Evolutionary conservation across 768 basidiomycete species (phyloP), one percentile per base, ranked within the genome.

Genomic region (Xerocomellus amylosporus): DNA sequence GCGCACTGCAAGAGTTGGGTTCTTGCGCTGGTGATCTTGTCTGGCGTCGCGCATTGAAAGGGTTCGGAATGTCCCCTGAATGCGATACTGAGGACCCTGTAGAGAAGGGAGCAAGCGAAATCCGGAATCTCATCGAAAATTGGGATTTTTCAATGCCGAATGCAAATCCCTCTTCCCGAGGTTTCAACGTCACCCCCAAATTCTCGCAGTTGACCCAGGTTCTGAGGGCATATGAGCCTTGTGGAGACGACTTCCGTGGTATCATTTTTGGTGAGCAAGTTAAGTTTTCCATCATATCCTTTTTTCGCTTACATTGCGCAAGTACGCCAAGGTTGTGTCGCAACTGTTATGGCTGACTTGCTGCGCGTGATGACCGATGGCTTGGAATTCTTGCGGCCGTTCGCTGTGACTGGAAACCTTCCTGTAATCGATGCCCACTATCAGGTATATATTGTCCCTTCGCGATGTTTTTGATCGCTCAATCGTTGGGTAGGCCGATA

Each of bases 141-240:
- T 87, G 82, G 83, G 69, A 75, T 15, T 88, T 83, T 62, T 73
- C 79, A 7, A 80, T 84, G 76, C 86, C 87, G 13, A 86, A 85
- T 53, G 66, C 81, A 8, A 79, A 85, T 60, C 61, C 77, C 1
- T 75, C 73, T 24, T 87, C 86, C 7, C 70, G 71, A 49, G 76
- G 81, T 6, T 84, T 82, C 63, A 91, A 91, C 61, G 80, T 88
- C 17, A 82, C 84, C 0, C 81, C 81, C 1, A 90, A 92, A 55
- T 83, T 90, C 55, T 60, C 78, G 39, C 79, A 75, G 58, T 65
- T 92, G 24, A 72, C 86, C 3, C 79, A 88, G 44, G 70, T 83
- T 41, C 73, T 92, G 39, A 77, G 77, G 52, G 75, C 79, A 1
- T 86, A 79, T 63, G 74, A 76, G 53, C 70, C 75, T 14, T 75